phyloP scores from a whole-genome alignment of 2,329 filamentous ascomycete genomes.

The Ascosphaera apis region DNA sequence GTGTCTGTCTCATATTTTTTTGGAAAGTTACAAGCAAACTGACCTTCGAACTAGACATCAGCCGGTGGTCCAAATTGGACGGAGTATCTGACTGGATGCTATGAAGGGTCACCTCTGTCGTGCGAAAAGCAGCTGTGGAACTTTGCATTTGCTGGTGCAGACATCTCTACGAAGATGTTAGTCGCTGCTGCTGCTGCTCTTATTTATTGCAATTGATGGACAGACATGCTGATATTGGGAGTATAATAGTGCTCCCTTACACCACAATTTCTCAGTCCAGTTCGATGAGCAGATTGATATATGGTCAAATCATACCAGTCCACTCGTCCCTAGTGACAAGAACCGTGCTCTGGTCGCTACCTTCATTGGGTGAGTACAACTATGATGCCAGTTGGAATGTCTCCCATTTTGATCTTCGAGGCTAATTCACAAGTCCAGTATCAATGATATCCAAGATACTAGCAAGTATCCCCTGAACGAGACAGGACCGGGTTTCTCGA shows the following conservation, averaged over 20 bases:
- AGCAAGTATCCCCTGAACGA: constrained; percentile 16
- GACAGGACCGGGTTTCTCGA: constrained; percentile 25
- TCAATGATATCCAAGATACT: constrained; percentile 33
- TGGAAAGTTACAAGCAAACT: too few species aligned
- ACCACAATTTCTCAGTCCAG: constrained; percentile 28
- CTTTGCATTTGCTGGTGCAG: constrained; percentile 32
- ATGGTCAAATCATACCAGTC: constrained; percentile 23
- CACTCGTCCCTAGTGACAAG: constrained; percentile 16
- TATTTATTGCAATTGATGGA: neutral
- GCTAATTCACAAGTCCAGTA: constrained; percentile 1
- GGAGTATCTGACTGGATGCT: constrained; percentile 29
- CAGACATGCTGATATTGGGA: neutral
- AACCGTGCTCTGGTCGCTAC: constrained; percentile 24
- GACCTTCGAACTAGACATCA: constrained; percentile 27
- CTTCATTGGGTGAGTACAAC: constrained; percentile 24
- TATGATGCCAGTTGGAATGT: constrained; percentile 4
- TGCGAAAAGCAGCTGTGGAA: constrained; percentile 31
- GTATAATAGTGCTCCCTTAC: constrained; percentile 20
- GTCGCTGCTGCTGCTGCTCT: constrained; percentile 1
- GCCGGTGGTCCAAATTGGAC: constrained; percentile 33
- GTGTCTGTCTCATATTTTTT: neutral
- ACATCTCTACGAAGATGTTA: constrained; percentile 23
- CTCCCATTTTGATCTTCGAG: neutral
- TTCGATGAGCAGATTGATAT: constrained; percentile 28
- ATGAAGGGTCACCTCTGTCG: constrained; percentile 18